A percentile compares a stretch with the other conserved stretches of the same genome.
Conservation (phyloP, 2,329 filamentous ascomycete species). For the Aphanocladium album region DNA sequence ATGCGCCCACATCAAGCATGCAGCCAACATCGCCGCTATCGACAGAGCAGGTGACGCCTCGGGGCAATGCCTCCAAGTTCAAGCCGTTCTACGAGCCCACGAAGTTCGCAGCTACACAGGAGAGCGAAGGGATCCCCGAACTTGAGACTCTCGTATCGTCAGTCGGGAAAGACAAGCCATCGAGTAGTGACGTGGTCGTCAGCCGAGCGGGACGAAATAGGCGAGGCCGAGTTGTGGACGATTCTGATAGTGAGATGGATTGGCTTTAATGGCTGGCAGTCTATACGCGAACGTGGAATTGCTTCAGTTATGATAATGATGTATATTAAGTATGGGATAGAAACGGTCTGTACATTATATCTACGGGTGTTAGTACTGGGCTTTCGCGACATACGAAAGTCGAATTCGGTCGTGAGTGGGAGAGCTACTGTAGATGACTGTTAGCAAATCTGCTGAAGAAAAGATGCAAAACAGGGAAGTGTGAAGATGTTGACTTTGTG, state of each 20-base stretch:
- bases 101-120: conserved; percentile 35
- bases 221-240: conserved; percentile 16
- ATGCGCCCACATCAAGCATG: conserved; percentile 36
- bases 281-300: neutral
- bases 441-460: conserved; percentile 5
- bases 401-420: neutral
- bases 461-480: neutral
- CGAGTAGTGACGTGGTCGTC: neutral
- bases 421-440: neutral
- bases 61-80: conserved; percentile 20
- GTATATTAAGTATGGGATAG: conserved; percentile 5
- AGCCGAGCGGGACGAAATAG: neutral
- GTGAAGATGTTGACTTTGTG: neutral
- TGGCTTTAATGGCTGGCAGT: neutral
- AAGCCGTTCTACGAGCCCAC: conserved; percentile 36
- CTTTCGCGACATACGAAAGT: too few species aligned
- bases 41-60: conserved; percentile 17
- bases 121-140: conserved; percentile 35
- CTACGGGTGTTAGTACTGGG: neutral
- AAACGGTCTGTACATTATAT: neutral
- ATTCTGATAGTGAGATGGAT: conserved; percentile 17
- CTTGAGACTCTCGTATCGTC: conserved; percentile 22
- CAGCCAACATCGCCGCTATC: conserved; percentile 25
- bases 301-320: neutral
- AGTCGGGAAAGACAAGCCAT: neutral